Base-by-base conservation (phyloP, 352 stramenopile species). In the Globisporangium barbulae region DNA sequence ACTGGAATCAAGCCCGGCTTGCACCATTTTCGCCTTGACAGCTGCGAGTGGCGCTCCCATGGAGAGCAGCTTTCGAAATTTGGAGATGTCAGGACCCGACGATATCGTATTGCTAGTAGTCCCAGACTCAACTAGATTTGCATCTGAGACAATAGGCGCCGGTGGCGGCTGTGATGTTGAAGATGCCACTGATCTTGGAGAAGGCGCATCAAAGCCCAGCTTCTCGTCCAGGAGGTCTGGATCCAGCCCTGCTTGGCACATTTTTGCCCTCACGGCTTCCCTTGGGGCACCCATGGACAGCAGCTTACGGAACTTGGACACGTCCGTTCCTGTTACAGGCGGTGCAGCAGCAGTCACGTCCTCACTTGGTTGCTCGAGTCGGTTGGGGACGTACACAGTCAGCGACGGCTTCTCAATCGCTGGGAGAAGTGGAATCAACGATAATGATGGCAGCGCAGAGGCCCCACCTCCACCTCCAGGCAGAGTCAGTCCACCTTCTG, bases 281-380 rank as follows among this genome's bases (percentile, higher is more conserved):
- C 85, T 70, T 1, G 84, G 87, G 12, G 93, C 83, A 3, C 87
- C 88, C 83, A 97, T 95, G 1, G 77, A 77, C 13, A 96, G 58
- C 72, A 99, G 86, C 65, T 98, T 98, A 42, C 97, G 97, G 63
- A 98, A 98, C 35, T 86, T 85, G 5, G 73, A 74, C 49, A 88
- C 52, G 47, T 88, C 76, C 15, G 68, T 59, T 8, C 45, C 72
- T 19, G 50, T 33, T 0, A 54, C 13, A 5, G 64, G 9, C 30
- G 68, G 62, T 39, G 57, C 49, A 1, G 61, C 2, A 19, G 48
- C 15, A 25, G 0, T 48, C 42, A 6, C 42, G 10, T 54, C 17
- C 22, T 57, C 21, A 10, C 5, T 35, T 22, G 28, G 10, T 17
- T 30, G 10, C 7, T 59, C 58, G 44, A 66, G 68, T 61, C 48